Conservation (phyloP, 306 rosid species). For the Prunus salicina region DNA sequence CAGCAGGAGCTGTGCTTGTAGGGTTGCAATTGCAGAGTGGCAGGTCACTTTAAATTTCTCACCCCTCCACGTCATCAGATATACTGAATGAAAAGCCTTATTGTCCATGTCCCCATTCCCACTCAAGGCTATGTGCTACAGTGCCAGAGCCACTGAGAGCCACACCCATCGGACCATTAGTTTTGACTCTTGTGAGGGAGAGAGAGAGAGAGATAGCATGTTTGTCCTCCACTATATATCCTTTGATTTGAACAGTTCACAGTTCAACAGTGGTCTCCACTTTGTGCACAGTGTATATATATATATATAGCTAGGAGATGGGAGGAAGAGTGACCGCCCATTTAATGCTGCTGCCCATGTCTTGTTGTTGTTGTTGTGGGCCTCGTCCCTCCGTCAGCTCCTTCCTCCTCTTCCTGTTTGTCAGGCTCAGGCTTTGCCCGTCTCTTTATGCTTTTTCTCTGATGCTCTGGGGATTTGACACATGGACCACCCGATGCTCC, state of each 20-base stretch:
- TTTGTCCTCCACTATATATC: too few species aligned
- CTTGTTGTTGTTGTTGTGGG: neutral
- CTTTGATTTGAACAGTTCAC: too few species aligned
- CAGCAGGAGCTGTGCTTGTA: neutral
- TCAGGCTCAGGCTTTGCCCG: neutral
- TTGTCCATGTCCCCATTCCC: neutral
- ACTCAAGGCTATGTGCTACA: neutral
- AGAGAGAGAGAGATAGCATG: too few species aligned
- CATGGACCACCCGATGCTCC: conserved; percentile 32
- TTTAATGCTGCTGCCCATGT: neutral
- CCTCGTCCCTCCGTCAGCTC: neutral
- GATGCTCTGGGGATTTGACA: conserved; percentile 46
- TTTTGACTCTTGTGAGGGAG: neutral
- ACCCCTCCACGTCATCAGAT: neutral
- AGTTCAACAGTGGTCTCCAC: too few species aligned
- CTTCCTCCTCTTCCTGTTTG: neutral
- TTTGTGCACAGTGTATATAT: too few species aligned
- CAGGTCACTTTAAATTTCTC: neutral
- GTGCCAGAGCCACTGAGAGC: neutral
- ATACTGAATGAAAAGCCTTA: neutral
- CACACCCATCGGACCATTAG: neutral
- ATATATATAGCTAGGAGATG: neutral
- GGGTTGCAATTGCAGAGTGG: neutral
- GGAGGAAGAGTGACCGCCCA: too few species aligned
- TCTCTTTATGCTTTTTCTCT: neutral